Base-by-base conservation (phyloP, 805 yeast species). In the Candida ortonii region DNA sequence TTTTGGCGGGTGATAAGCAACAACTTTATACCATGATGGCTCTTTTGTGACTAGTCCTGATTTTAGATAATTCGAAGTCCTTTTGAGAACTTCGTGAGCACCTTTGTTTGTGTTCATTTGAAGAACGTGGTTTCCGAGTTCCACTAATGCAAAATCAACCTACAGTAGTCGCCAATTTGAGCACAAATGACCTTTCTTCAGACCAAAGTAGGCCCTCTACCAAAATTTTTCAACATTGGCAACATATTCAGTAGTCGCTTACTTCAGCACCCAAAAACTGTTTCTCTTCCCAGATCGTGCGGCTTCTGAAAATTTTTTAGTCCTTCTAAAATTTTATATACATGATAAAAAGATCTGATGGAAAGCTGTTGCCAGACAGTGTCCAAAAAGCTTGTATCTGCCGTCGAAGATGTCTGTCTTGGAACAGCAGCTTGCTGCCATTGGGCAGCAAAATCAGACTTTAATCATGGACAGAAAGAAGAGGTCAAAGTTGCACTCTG, bases 1-100 rank as follows among this genome's bases (percentile, higher is more conserved):
- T 25, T 73, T 66, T 22, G 97, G 97, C 24, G 97, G 97, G 48
- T 81, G 71, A 17, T 79, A 70, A 4, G 85, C 84, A 11, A 93
- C 87, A 5, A 84, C 90, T 44, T 80, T 78, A 61, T 72, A 87
- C 98, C 97, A 93, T 1, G 80, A 80, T 2, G 98, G 98, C 52
- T 83, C 81, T 20, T 71, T 62, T 20, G 61, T 67, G 29, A 87
- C 68, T n/a, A 81, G 65, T 2, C 94, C 90, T 0, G 84, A 72
- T 49, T 69, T 70, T 44, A 90, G 63, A 49, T 79, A 79, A 39
- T 82, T 80, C 2, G 96, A 80, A 0, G 96, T 84, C 52, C 88
- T 76, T 59, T 84, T 84, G 28, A 89, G 72, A 3, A 89, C 84
- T 44, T 76, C 76, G 19, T 80, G 73, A 19, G 96, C 95, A 39